phyloP scores from a whole-genome alignment of 441 rosid species.

The Theobroma grandiflorum region DNA sequence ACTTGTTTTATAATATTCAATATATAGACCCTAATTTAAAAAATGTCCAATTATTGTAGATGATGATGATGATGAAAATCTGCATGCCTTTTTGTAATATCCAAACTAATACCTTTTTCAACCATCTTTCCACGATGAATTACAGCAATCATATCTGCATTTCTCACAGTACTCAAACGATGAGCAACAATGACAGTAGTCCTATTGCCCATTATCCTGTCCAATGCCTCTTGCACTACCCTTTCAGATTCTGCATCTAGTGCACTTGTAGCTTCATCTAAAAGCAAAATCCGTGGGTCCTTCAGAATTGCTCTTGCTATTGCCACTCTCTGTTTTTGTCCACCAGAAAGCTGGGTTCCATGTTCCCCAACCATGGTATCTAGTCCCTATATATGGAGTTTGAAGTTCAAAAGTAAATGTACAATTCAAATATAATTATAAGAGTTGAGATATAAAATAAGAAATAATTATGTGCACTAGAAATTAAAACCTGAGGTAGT shows the following conservation, averaged over 20 bases:
- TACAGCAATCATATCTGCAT: constrained; percentile 73
- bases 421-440: background rate
- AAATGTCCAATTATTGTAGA: background rate
- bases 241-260: constrained; percentile 83
- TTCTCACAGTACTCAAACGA: constrained; percentile 69
- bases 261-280: constrained; percentile 90
- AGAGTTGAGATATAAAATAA: background rate
- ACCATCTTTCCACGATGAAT: constrained; percentile 71
- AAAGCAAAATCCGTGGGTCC: constrained; percentile 69
- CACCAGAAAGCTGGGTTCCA: constrained; percentile 85
- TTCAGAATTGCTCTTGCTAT: constrained; percentile 87
- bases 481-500: constrained; percentile 67
- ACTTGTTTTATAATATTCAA: background rate
- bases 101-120: constrained; percentile 61
- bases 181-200: constrained; percentile 83
- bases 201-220: constrained; percentile 72
- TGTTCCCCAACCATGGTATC: constrained; percentile 90
- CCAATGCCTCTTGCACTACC: constrained; percentile 78
- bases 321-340: constrained; percentile 88
- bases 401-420: constrained; percentile 4
- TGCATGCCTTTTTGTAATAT: background rate
- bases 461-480: background rate
- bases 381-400: constrained; percentile 54
- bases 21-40: background rate
- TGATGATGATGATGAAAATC: background rate